These are phyloP conservation scores for Arthrobotrys iridis DNA, from an alignment of 2,329 filamentous ascomycete species.

Conservation along the genomic window DNA sequence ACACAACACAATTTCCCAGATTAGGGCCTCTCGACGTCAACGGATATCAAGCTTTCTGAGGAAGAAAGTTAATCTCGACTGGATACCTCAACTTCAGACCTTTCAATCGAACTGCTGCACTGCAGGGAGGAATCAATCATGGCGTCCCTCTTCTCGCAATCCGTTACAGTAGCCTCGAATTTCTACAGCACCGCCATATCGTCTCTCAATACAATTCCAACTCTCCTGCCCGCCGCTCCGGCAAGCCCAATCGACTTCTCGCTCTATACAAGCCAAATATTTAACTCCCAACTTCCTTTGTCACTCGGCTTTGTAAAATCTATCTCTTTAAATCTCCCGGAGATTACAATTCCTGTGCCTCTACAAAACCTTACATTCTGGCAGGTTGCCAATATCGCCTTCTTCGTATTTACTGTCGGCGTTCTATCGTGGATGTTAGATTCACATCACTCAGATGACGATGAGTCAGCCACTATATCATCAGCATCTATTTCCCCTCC, in stretches of 20 bases:
- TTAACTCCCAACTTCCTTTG: conserved; percentile 35
- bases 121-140: conserved; percentile 1
- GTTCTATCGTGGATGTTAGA: conserved; percentile 48
- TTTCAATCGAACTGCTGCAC: neutral
- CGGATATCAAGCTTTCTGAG: conserved; percentile 16
- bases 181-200: conserved; percentile 43
- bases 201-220: conserved; percentile 45
- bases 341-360: conserved; percentile 15
- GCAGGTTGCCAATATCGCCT: conserved; percentile 37
- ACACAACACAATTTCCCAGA: conserved; percentile 22
- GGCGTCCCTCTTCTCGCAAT: conserved; percentile 43
- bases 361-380: conserved; percentile 44
- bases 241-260: conserved; percentile 37
- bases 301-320: conserved; percentile 17
- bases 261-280: conserved; percentile 31
- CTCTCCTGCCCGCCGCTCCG: conserved; percentile 33
- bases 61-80: conserved; percentile 6
- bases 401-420: conserved; percentile 41
- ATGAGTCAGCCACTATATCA: neutral
- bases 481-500: neutral
- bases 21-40: conserved; percentile 12
- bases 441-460: conserved; percentile 43
- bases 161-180: conserved; percentile 33
- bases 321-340: conserved; percentile 15
- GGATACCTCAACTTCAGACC: neutral